Conservation (phyloP, 1,284 basidiomycete genomes). For the Austropuccinia psidii region DNA sequence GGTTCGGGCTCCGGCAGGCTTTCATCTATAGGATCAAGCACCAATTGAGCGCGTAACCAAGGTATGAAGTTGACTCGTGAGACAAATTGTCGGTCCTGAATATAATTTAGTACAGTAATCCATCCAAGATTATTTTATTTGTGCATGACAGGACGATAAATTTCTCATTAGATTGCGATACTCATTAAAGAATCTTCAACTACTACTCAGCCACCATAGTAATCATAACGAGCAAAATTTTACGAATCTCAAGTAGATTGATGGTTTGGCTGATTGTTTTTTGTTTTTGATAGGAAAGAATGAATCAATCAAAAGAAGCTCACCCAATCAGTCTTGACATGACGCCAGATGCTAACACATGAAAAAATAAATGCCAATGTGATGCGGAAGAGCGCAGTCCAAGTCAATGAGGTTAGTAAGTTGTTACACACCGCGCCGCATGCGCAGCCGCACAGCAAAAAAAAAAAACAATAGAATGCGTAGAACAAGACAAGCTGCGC, state of each 20-base stretch:
- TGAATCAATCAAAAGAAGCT: background rate
- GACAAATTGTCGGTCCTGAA: constrained; percentile 34
- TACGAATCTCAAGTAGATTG: background rate
- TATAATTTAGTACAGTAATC: background rate
- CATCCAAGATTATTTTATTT: background rate
- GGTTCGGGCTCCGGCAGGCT: constrained; percentile 11
- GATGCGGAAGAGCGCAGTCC: too few relatives aligned
- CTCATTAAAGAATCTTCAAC: background rate
- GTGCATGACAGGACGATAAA: background rate
- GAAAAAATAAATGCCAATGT: constrained; percentile 5
- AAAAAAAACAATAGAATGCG: background rate
- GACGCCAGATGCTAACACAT: constrained; percentile 25
- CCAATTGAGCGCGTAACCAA: constrained; percentile 31
- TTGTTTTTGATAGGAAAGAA: background rate
- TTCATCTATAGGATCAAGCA: constrained; percentile 32
- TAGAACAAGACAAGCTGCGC: too few relatives aligned
- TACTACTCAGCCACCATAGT: background rate
- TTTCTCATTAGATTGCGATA: background rate
- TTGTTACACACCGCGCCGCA: constrained; percentile 10
- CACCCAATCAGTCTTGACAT: constrained; percentile 35
- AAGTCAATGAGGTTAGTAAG: background rate
- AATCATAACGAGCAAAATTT: background rate
- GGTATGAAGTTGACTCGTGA: constrained; percentile 34
- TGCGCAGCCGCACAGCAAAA: background rate
- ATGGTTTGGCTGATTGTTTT: background rate